A percentile compares a stretch with the other conserved stretches of the same genome.
phyloP scores from a whole-genome alignment of 108 stramenopile genomes.

The Nitzschia putrida region DNA sequence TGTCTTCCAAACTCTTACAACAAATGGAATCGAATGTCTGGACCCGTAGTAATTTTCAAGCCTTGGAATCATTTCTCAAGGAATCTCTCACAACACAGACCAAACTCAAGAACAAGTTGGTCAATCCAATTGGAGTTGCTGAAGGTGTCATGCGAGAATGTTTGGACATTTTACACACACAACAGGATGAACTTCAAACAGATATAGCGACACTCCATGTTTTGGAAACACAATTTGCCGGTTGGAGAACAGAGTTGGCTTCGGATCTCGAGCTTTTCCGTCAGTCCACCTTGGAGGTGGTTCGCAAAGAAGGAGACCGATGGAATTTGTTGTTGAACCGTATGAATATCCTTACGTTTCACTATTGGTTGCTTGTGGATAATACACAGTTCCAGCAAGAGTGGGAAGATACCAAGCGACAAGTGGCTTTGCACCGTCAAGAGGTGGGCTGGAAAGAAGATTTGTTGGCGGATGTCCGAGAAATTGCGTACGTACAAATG shows the following conservation, averaged over 20 bases:
- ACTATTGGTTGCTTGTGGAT: slow-evolving; percentile 44
- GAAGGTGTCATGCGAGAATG: slow-evolving; percentile 70
- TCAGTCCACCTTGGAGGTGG: slow-evolving; percentile 29
- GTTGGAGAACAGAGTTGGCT: slow-evolving; percentile 68
- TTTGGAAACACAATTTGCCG: slow-evolving; percentile 60
- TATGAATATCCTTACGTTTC: slow-evolving; percentile 33
- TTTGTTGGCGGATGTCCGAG: slow-evolving; percentile 27
- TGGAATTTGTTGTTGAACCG: slow-evolving; percentile 29
- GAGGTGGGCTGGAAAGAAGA: slow-evolving; percentile 25
- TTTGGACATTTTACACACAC: slow-evolving; percentile 43
- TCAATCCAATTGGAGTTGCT: slow-evolving; percentile 75
- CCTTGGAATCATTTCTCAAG: slow-evolving; percentile 64
- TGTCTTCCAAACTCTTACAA: slow-evolving; percentile 57
- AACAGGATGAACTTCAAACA: slow-evolving; percentile 54
- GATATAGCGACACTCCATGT: slow-evolving; percentile 72
- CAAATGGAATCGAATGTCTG: slow-evolving; percentile 38
- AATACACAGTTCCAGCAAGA: slow-evolving; percentile 42
- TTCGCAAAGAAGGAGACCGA: slow-evolving; percentile 41
- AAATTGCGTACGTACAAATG: slow-evolving; percentile 42
- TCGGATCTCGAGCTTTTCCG: slow-evolving; percentile 43
- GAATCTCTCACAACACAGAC: slow-evolving; percentile 73
- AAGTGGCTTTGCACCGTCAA: slow-evolving; percentile 16
- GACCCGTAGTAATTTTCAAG: slow-evolving; percentile 64
- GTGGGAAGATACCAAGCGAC: slow-evolving; percentile 49
- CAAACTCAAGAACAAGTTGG: slow-evolving; percentile 73